A percentile compares a stretch with the other conserved stretches of the same genome.
Evolutionary conservation across 2,329 filamentous ascomycete species (phyloP).

Genomic region (Talaromyces sp.): DNA sequence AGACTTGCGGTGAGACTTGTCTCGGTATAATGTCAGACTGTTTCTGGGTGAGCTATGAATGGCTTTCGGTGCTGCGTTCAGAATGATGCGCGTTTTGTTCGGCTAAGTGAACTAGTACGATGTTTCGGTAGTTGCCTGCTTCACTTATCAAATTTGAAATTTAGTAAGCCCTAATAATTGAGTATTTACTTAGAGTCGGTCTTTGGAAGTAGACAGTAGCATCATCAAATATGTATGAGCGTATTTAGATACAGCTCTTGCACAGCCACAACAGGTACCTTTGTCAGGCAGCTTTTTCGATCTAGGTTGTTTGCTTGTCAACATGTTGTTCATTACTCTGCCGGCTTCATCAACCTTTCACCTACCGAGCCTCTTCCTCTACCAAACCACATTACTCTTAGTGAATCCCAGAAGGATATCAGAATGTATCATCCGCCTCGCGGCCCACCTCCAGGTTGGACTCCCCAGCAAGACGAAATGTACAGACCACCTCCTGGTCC

Average conservation of each 20-base stretch:
- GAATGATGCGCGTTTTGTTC: background rate
- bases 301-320: background rate
- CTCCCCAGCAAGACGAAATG: background rate
- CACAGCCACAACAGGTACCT: slow-evolving; percentile 10
- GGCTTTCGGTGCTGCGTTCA: background rate
- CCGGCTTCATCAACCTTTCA: background rate
- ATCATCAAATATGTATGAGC: background rate
- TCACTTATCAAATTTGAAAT: background rate
- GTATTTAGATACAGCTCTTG: background rate
- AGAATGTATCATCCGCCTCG: slow-evolving; percentile 17
- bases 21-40: too few relatives aligned
- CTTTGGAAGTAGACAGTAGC: background rate
- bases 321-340: background rate
- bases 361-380: background rate
- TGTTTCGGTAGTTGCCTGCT: background rate
- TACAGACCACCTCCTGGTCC: slow-evolving; percentile 14
- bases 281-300: background rate
- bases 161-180: background rate
- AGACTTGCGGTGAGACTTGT: slow-evolving; percentile 5
- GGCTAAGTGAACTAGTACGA: background rate
- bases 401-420: background rate
- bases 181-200: too few relatives aligned
- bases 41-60: background rate
- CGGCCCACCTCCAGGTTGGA: slow-evolving; percentile 11
- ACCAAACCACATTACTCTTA: background rate